Evolutionary conservation across 306 rosid genomes (phyloP).

Genomic region (Quercus rubra): DNA sequence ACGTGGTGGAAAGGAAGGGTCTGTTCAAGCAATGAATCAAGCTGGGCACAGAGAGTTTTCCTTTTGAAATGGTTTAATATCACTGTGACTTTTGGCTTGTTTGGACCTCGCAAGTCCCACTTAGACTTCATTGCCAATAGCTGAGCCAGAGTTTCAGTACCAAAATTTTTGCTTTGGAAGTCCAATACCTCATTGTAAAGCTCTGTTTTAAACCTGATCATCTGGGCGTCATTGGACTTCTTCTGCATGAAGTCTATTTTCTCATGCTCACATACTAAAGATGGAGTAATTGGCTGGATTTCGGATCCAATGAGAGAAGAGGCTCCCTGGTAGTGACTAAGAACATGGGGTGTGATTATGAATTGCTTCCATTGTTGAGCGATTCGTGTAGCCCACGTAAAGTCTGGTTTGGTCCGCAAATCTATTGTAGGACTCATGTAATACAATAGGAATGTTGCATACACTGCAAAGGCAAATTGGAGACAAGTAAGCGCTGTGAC

Average conservation of each 20-base stretch:
- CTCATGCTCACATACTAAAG: conserved; percentile 64
- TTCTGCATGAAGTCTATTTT: conserved; percentile 86
- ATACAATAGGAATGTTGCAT: conserved; percentile 81
- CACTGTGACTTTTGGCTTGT: conserved; percentile 67
- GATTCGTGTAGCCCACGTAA: conserved; percentile 71
- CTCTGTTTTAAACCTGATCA: conserved; percentile 75
- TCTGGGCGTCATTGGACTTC: conserved; percentile 74
- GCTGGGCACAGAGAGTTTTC: conserved; percentile 86
- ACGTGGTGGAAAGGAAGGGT: conserved; percentile 84
- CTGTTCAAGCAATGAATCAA: conserved; percentile 74
- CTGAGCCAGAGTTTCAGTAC: conserved; percentile 67
- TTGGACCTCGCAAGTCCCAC: conserved; percentile 59
- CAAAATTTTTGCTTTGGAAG: conserved; percentile 52
- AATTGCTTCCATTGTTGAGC: conserved; percentile 77
- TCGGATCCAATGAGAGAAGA: conserved; percentile 51
- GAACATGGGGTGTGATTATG: conserved; percentile 64
- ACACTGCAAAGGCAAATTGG: conserved; percentile 81
- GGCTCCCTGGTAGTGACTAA: conserved; percentile 55
- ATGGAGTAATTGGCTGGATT: conserved; percentile 34
- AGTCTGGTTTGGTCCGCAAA: conserved; percentile 67
- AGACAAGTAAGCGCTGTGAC: conserved; percentile 79
- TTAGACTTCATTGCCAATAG: conserved; percentile 80
- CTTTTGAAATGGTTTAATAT: conserved; percentile 91
- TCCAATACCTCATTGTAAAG: conserved; percentile 65
- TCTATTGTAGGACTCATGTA: conserved; percentile 87